A percentile compares a stretch with the other conserved stretches of the same genome.
Conservation (phyloP, 2,329 filamentous ascomycete species). For the Venturia effusa region DNA sequence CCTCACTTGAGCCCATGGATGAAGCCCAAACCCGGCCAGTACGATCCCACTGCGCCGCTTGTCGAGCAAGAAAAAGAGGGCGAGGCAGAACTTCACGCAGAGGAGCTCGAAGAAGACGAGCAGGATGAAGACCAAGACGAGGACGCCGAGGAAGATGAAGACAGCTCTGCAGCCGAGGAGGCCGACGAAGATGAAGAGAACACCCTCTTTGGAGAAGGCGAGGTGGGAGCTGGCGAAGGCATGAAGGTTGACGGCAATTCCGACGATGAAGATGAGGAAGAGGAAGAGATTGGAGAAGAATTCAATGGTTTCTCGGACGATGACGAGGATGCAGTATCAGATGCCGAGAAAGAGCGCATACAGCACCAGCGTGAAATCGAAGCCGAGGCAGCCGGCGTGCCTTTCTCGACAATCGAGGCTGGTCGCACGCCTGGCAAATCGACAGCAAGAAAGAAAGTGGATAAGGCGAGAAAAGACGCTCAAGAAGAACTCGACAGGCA, state of each 20-base stretch:
- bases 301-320: slow-evolving; percentile 34
- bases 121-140: slow-evolving; percentile 14
- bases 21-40: slow-evolving; percentile 65
- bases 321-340: slow-evolving; percentile 35
- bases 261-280: slow-evolving; percentile 35
- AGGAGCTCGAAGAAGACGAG: slow-evolving; percentile 35
- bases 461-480: slow-evolving; percentile 51
- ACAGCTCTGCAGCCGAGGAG: slow-evolving; percentile 35
- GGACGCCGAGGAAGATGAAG: slow-evolving; percentile 27
- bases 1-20: slow-evolving; percentile 96
- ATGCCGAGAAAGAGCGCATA: slow-evolving; percentile 49
- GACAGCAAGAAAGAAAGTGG: slow-evolving; percentile 55
- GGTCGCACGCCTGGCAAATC: slow-evolving; percentile 46
- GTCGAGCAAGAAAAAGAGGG: slow-evolving; percentile 81
- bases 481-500: slow-evolving; percentile 82
- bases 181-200: slow-evolving; percentile 27
- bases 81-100: slow-evolving; percentile 64
- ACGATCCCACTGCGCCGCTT: slow-evolving; percentile 79
- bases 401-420: slow-evolving; percentile 30
- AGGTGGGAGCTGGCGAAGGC: slow-evolving; percentile 37
- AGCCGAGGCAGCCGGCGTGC: slow-evolving; percentile 68
- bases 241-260: slow-evolving; percentile 34
- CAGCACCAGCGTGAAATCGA: slow-evolving; percentile 85
- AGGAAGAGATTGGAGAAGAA: slow-evolving; percentile 33
- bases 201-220: slow-evolving; percentile 22